Conservation (phyloP, 2,329 filamentous ascomycete genomes). For the Nemania sp. region DNA sequence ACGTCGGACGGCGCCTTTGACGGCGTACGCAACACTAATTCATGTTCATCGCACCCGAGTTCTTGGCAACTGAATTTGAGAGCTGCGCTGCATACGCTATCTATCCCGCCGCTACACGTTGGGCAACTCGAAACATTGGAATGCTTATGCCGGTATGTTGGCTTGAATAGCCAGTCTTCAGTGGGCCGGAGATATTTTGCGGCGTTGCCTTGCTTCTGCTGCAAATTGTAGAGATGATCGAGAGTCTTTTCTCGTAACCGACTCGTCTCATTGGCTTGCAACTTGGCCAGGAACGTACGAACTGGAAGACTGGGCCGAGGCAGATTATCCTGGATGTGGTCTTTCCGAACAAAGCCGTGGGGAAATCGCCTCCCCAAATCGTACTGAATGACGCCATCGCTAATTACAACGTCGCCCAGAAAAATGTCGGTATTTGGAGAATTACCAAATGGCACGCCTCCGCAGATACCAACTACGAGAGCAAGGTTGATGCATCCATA, state of each 20-base stretch:
- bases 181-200: neutral
- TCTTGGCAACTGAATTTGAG: neutral
- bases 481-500: neutral
- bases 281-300: neutral
- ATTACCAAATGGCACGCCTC: neutral
- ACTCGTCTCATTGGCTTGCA: neutral
- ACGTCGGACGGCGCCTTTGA: neutral
- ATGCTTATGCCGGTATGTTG: conserved; percentile 1
- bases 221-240: neutral
- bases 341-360: neutral
- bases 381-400: conserved; percentile 1
- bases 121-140: neutral
- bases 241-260: neutral
- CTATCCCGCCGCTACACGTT: neutral
- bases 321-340: neutral
- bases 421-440: neutral
- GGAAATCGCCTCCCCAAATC: neutral
- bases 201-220: neutral
- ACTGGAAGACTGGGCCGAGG: neutral
- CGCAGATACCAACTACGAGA: conserved; percentile 5
- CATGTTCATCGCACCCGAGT: neutral
- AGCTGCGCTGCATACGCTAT: neutral
- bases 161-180: neutral
- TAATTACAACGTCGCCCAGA: conserved; percentile 5
- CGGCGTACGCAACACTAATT: neutral